Base-by-base conservation (phyloP, 1,139 yeast genomes). In the Debaryomyces sp. region DNA sequence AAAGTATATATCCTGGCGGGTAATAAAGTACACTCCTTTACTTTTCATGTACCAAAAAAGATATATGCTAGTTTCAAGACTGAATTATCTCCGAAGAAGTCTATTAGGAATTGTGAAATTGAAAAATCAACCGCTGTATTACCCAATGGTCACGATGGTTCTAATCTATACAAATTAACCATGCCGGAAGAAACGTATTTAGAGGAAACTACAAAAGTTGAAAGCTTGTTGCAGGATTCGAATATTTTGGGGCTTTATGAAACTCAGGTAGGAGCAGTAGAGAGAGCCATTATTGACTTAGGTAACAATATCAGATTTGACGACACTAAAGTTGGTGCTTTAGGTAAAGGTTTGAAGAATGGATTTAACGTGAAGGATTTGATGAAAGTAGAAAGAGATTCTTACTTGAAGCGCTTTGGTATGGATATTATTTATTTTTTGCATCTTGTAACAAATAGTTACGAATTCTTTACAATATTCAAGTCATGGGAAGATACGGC, bases 261-360 rank as follows among this genome's bases (percentile, higher is more conserved):
- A 63, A 71, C 90, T 3, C 82, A 88, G 38, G 74, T 95, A 40
- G 76, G 75, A 17, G 67, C 90, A 0, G 72, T 81, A 5, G 94
- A 90, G 54, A 73, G 97, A 42, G 91, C 91, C 0, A 78, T 91
- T 35, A 79, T 95, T 55, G 86, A 86, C 34, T 70, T 94, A 30
- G 99, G 99, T 2, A 77, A 85, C 23, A 75, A 81, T 9, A 88
- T 94, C 24, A 76, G 77, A 29, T 86, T 91, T 54, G 89, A 82
- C 55, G 84, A 81, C 53, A 77, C 88, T 0, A 74, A 77, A 47
- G 82, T 90, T 15, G 97, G 97, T 15, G 82, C 94, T 1, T 73
- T 94, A n/a, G 96, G 97, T 8, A 82, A 80, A 58, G 96, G 97
- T 23, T 71, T 95, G 52, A 91, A 89, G 56, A 78, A 81, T 51